Evolutionary conservation across 495 filamentous ascomycete species (phyloP).

Genomic region (Penicillium paxilli): DNA sequence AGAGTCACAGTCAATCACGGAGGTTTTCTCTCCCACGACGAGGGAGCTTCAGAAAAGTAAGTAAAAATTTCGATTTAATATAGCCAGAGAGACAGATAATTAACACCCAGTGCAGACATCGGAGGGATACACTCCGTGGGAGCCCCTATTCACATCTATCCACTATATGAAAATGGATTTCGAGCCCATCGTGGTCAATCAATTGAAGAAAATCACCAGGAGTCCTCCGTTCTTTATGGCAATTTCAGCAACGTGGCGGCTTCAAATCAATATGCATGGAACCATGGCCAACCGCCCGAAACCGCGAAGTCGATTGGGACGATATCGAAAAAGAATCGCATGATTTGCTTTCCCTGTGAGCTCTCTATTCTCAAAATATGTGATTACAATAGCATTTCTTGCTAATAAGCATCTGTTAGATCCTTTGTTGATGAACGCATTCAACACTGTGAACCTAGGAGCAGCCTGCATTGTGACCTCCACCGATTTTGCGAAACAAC

Average conservation of each 20-base stretch:
- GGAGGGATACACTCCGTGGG: constrained; percentile 49
- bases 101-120: constrained; percentile 16
- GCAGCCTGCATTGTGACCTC: constrained; percentile 54
- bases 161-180: constrained; percentile 54
- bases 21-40: constrained; percentile 16
- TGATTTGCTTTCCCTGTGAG: constrained; percentile 56
- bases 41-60: constrained; percentile 7
- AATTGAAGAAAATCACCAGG: constrained; percentile 45
- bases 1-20: constrained; percentile 21
- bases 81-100: not conserved
- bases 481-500: constrained; percentile 42
- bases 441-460: constrained; percentile 58
- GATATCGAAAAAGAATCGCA: constrained; percentile 49
- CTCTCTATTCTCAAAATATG: not conserved
- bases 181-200: constrained; percentile 49
- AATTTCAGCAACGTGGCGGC: constrained; percentile 49
- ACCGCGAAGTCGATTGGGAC: constrained; percentile 40
- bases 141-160: constrained; percentile 55
- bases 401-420: constrained; percentile 33
- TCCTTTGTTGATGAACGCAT: constrained; percentile 61
- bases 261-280: constrained; percentile 46
- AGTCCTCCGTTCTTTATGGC: constrained; percentile 50
- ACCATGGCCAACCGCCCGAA: constrained; percentile 37
- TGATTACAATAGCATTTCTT: not conserved
- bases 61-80: not conserved